Evolutionary conservation across 495 filamentous ascomycete species (phyloP).

Genomic region (Friedmanniomyces endolithicus): DNA sequence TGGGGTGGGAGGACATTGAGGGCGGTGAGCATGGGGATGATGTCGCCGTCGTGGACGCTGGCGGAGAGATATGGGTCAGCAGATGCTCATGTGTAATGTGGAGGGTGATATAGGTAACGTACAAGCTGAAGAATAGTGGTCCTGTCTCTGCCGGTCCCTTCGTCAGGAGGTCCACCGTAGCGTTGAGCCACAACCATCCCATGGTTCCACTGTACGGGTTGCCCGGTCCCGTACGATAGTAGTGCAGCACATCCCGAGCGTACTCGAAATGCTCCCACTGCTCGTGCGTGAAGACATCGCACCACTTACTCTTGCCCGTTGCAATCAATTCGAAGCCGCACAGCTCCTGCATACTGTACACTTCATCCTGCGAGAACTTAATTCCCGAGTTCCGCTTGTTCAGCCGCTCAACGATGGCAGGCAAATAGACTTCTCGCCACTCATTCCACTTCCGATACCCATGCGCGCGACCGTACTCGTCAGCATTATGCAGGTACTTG

Average conservation of each 20-base stretch:
- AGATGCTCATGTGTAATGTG: neutral
- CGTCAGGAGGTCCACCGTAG: constrained; percentile 39
- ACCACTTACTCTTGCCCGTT: constrained; percentile 45
- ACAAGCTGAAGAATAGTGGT: constrained; percentile 47
- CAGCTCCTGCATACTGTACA: constrained; percentile 52
- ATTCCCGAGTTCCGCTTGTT: constrained; percentile 33
- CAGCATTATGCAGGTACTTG: constrained; percentile 37
- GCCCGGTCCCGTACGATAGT: constrained; percentile 49
- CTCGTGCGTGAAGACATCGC: constrained; percentile 42
- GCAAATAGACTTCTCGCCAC: constrained; percentile 40
- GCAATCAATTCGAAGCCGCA: constrained; percentile 48
- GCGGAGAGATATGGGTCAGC: neutral
- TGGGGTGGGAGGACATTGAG: constrained; percentile 37
- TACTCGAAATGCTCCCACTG: constrained; percentile 51
- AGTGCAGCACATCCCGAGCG: constrained; percentile 47
- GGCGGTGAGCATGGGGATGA: constrained; percentile 43
- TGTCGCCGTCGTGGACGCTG: constrained; percentile 50
- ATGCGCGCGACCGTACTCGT: constrained; percentile 37
- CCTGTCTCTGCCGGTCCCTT: constrained; percentile 37
- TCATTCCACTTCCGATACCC: constrained; percentile 36
- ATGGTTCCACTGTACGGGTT: constrained; percentile 44
- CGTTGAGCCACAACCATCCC: constrained; percentile 53
- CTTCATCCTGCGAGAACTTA: constrained; percentile 33
- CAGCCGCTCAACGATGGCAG: constrained; percentile 36
- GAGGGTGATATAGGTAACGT: constrained; percentile 29